Evolutionary conservation across 139 green algal genomes (phyloP).

Genomic region (Micromonas pusilla): DNA sequence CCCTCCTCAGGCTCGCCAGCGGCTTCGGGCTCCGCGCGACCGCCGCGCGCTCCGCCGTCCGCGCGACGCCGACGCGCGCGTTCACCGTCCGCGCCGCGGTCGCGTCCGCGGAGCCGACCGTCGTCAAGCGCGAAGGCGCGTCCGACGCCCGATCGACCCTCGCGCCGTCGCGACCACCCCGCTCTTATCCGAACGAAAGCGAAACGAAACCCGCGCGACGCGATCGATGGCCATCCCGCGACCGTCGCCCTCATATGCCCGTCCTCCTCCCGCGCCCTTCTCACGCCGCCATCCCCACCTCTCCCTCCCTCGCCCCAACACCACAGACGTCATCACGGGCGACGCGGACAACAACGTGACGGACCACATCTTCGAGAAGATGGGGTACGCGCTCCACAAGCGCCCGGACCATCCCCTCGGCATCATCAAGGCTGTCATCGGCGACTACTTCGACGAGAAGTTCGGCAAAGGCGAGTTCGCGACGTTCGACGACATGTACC

Average conservation of each 20-base stretch:
- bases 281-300: no score
- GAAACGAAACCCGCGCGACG: no score
- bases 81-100: background rate
- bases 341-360: conserved; percentile 90
- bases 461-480: conserved; percentile 53
- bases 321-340: conserved; percentile 22
- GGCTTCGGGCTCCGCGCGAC: background rate
- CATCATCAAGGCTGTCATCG: conserved; percentile 95
- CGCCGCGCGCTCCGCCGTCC: background rate
- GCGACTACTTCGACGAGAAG: conserved; percentile 82
- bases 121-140: background rate
- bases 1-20: background rate
- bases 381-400: conserved; percentile 84
- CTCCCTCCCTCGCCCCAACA: no score
- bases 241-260: no score
- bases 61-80: no score
- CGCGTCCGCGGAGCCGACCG: no score
- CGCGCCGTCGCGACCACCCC: background rate
- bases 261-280: no score
- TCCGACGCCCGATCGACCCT: no score
- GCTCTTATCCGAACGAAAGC: no score
- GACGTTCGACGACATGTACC: conserved; percentile 83
- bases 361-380: conserved; percentile 91
- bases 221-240: no score
- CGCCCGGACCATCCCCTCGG: conserved; percentile 76